Evolutionary conservation across 2,329 filamentous ascomycete genomes (phyloP), one percentile per base, ranked within the genome.

Genomic region (Tolypocladium cylindrosporum): DNA sequence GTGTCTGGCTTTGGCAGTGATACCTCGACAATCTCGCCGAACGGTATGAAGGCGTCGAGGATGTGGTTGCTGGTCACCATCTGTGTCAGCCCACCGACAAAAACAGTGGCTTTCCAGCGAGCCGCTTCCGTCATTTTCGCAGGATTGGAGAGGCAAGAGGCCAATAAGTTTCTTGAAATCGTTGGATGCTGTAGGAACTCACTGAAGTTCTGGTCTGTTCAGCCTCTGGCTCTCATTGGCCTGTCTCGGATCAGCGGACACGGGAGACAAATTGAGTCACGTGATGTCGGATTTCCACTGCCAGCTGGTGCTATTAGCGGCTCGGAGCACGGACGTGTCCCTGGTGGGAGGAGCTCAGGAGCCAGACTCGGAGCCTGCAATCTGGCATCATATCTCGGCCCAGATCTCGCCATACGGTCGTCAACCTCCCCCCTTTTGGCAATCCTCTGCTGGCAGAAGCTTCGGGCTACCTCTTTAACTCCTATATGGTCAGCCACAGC

Each of bases 21-120:
- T 64, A 99, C 87, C 70, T 97, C 91, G 64, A 89, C 86, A 61
- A 99, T 93, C 72, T 97, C 93, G 68, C 95, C 94, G 72, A 99
- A 99, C 0, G 95, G 94, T 58, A 99, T 84, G 75, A 99, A 99
- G 57, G 92, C 92, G 67, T 95, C 90, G 66, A 91, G 87, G 53
- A 99, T 79, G 61, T 87, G 89, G 60, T 84, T 82, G 42, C 79
- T 78, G 14, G 87, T 93, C 59, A 96, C 91, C 55, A 85, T 80
- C 61, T 87, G 84, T 64, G 94, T 87, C 55, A 99, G 84, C 39
- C 93, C 93, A 62, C 92, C 92, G 55, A 99, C 90, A 70, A 95
- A 95, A 61, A 99, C 82, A 13, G 94, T 99, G 52, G 90, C 86
- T 75, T 96, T 97, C 75, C 93, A 87, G 61, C 93, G 86, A 55